phyloP scores from a whole-genome alignment of 2,329 filamentous ascomycete genomes.

The Dothidotthia symphoricarpi region DNA sequence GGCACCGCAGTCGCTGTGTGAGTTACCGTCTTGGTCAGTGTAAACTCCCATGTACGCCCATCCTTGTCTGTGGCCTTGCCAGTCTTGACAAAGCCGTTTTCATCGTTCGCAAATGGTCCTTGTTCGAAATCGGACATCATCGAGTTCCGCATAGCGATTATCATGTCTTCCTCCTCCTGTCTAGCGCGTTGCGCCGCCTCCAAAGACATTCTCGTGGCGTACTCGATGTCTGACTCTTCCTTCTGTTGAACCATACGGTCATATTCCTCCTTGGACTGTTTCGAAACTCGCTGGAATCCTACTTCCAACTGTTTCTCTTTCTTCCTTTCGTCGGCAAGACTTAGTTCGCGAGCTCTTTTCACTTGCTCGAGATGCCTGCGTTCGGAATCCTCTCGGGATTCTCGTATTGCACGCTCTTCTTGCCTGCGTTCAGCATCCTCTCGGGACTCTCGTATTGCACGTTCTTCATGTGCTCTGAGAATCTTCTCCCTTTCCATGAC shows the following conservation, averaged over 20 bases:
- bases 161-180: conserved; percentile 9
- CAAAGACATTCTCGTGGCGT: no score
- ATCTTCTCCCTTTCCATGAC: background rate
- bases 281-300: no score
- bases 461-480: background rate
- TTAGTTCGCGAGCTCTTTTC: conserved; percentile 5
- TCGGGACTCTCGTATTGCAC: background rate
- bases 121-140: background rate
- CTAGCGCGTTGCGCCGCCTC: no score
- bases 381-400: background rate
- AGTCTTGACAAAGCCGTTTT: no score
- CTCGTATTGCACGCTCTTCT: background rate
- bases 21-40: no score
- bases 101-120: no score
- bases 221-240: no score
- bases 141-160: conserved; percentile 10
- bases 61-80: no score
- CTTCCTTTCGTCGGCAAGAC: conserved; percentile 9
- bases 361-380: background rate
- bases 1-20: no score
- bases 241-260: conserved; percentile 4
- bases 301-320: conserved; percentile 3
- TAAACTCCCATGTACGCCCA: no score
- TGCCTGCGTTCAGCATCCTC: background rate
- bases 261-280: conserved; percentile 5